These are phyloP conservation scores for Fusarium sp. DNA, from an alignment of 2,329 filamentous ascomycete genomes.

Conservation along the genomic window DNA sequence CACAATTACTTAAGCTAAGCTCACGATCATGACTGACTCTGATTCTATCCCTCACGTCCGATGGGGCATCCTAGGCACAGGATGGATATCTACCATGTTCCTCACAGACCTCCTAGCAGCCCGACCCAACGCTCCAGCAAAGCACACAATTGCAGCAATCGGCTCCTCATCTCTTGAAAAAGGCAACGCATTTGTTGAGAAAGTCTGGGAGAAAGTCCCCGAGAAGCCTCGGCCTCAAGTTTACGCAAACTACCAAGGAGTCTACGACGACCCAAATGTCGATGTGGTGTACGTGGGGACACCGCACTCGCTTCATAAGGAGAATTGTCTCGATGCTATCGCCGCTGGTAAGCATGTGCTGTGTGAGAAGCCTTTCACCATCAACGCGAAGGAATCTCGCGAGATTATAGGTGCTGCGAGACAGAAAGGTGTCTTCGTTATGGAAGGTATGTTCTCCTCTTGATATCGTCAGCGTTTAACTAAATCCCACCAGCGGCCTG, in stretches of 20 bases:
- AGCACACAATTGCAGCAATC: slow-evolving; percentile 13
- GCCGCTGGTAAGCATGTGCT: slow-evolving; percentile 58
- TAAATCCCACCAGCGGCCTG: slow-evolving; percentile 16
- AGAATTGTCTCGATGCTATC: slow-evolving; percentile 59
- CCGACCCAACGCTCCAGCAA: slow-evolving; percentile 12
- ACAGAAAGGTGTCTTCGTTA: slow-evolving; percentile 14
- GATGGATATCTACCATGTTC: slow-evolving; percentile 36
- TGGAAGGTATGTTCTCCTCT: slow-evolving; percentile 12
- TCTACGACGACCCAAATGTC: slow-evolving; percentile 57
- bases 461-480: rapidly evolving
- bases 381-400: slow-evolving; percentile 17
- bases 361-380: slow-evolving; percentile 60
- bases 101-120: slow-evolving; percentile 5
- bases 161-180: slow-evolving; percentile 9
- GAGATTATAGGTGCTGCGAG: slow-evolving; percentile 22
- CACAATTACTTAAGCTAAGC: too few species aligned
- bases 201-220: slow-evolving; percentile 7
- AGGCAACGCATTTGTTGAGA: slow-evolving; percentile 7
- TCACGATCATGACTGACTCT: slow-evolving; percentile 26
- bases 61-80: slow-evolving; percentile 28
- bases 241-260: slow-evolving; percentile 49
- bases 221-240: slow-evolving; percentile 9
- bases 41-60: slow-evolving; percentile 8
- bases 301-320: slow-evolving; percentile 59
- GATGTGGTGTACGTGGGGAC: slow-evolving; percentile 62